Base-by-base conservation (phyloP, 371 early-diverging fungal genomes). In the Syncephalastrum sp. region DNA sequence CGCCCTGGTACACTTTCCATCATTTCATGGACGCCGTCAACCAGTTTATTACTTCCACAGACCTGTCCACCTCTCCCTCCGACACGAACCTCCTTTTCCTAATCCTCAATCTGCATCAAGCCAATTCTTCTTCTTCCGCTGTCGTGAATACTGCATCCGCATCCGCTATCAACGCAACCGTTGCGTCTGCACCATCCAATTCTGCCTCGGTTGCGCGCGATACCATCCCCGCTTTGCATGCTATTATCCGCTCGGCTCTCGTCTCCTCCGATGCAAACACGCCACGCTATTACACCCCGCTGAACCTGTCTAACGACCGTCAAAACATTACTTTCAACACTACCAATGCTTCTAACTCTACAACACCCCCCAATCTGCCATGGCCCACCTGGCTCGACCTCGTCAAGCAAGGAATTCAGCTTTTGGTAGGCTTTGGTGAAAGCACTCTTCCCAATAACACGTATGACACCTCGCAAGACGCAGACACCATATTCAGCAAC, bases 321-420 rank as follows among this genome's bases (percentile, higher is more conserved):
- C 47, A 21, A 8, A 58, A 67, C 33, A 16, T 64, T 5, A 56
- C 59, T 1, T 45, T 13, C 38, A 45, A 50, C 3, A 46, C 42
- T 44, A 59, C 15, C 29, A 42, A 47, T 47, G 12, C 54, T 51
- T 6, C 41, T 56, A 29, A 48, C 19, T 21, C 47, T 16, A 50
- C 52, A 17, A 25, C 57, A 7, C 29, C 7, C 38, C 38, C 38
- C 6, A 33, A 33, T 10, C 12, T 33, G 38, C 10, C 52, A 7
- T 75, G 76, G 76, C 76, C 76, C 15, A 58, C 57, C 6, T 72
- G 70, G 68, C 23, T 62, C 1, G 54, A 69, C 50, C 29, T 77
- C 24, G 64, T 77, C 24, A 38, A 65, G 42, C 45, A 59, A 2
- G 43, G 56, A 12, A 58, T 64, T 0, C 74, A 72, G 21, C 38